These are phyloP conservation scores for Curvularia sp. DNA, from an alignment of 2,329 filamentous ascomycete genomes.

Conservation along the genomic window DNA sequence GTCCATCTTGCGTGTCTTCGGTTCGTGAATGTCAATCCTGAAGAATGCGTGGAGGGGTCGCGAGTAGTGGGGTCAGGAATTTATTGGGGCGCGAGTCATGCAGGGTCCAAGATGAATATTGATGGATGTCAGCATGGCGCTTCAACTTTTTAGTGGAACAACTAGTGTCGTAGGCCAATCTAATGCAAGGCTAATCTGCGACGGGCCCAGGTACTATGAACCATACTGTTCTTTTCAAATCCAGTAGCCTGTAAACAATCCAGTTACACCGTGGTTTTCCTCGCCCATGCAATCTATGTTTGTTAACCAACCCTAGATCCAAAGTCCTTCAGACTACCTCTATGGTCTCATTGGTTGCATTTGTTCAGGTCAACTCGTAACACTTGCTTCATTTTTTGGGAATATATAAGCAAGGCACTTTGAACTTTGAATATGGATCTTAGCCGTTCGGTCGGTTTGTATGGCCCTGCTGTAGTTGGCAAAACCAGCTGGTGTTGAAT, in stretches of 20 bases:
- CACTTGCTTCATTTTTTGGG: background rate
- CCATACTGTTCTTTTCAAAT: background rate
- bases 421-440: background rate
- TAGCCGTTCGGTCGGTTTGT: background rate
- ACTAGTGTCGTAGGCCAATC: background rate
- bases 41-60: slow-evolving; percentile 4
- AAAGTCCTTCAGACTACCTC: slow-evolving; percentile 28
- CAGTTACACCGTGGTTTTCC: background rate
- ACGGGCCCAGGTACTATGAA: background rate
- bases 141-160: background rate
- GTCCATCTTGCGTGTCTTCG: slow-evolving; percentile 33
- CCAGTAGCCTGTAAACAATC: background rate
- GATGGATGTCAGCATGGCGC: background rate
- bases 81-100: slow-evolving; percentile 22
- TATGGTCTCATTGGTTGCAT: background rate
- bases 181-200: background rate
- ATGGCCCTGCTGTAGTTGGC: background rate
- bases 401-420: background rate
- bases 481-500: background rate
- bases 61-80: slow-evolving; percentile 16
- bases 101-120: slow-evolving; percentile 8
- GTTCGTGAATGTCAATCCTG: background rate
- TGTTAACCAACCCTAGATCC: slow-evolving; percentile 29
- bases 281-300: background rate
- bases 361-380: background rate